Evolutionary conservation across 169 alveolate genomes (phyloP), one percentile per base, ranked within the genome.

Genomic region (Eimeria acervulina): DNA sequence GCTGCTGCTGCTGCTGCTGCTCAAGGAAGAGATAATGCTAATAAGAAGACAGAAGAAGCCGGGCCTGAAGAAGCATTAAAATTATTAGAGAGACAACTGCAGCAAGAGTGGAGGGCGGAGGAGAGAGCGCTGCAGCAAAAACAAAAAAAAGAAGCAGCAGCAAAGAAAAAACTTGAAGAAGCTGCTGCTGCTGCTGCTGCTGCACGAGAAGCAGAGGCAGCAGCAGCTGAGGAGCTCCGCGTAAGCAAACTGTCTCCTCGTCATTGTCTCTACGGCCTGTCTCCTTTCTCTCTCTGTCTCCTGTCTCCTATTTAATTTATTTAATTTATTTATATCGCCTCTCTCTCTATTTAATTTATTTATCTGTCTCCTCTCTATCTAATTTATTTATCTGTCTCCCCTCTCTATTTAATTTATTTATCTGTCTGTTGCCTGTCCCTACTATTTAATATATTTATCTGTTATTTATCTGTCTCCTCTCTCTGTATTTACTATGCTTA

Each of bases 141-240:
- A 47, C 55, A 47, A 12, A 12, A 47, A 12, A 47, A 5, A 47
- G 19, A 7, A 7, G 55, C 55, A 7, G 55, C 55, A 47, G 55
- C 55, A 47, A 78, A 61, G 63, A 15, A 36, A 28, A 23, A 78
- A 28, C 5, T 78, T 10, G 88, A 78, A n/a, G 63, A 4, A 8
- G 63, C 88, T 21, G 63, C 88, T 36, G 63, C 55, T 36, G 88
- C 88, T 36, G 33, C 38, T 13, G 88, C 88, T 6, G 88, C 88
- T 7, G 88, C 66, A 17, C 3, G 88, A 40, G 88, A 33, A 13
- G 28, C n/a, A 42, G 66, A 78, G 8, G 42, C 88, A 78, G 63
- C 55, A 21, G 88, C 88, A 40, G 63, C 88, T 17, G 88, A 78
- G 12, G 88, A 78, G 31, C 31, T 78, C 4, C 55, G 63, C 8